Evolutionary conservation across 768 basidiomycete genomes (phyloP).

Genomic region (Mycena amicta): DNA sequence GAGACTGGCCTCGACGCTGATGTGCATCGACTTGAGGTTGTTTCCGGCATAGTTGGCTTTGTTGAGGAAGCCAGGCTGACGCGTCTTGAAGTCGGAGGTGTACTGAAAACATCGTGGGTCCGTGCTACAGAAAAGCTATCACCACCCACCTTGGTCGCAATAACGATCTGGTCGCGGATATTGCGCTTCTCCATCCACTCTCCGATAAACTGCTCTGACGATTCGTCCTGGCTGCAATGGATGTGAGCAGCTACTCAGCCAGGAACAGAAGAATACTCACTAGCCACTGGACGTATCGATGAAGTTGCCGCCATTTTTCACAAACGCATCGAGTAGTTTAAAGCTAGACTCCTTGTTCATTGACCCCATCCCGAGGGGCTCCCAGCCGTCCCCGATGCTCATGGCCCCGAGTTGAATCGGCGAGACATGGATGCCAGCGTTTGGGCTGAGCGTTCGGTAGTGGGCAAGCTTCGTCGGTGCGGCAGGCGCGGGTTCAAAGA

Average conservation of each 20-base stretch:
- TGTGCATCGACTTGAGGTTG: slow-evolving; percentile 40
- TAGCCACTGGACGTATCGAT: slow-evolving; percentile 18
- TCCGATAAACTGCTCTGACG: slow-evolving; percentile 56
- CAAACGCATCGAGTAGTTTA: slow-evolving; percentile 18
- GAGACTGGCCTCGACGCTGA: slow-evolving; percentile 48
- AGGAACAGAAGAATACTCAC: neutral
- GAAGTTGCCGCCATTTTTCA: slow-evolving; percentile 14
- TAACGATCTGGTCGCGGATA: slow-evolving; percentile 51
- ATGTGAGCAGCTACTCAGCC: neutral
- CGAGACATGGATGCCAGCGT: slow-evolving; percentile 40
- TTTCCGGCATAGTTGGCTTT: slow-evolving; percentile 10
- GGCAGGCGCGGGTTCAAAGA: slow-evolving; percentile 6
- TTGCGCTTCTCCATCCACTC: slow-evolving; percentile 53
- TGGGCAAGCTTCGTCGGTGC: slow-evolving; percentile 33
- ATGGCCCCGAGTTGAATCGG: slow-evolving; percentile 42
- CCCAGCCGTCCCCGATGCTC: slow-evolving; percentile 41
- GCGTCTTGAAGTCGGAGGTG: slow-evolving; percentile 27
- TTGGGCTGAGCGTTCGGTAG: slow-evolving; percentile 35
- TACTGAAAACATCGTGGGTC: slow-evolving; percentile 5
- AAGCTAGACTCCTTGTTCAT: slow-evolving; percentile 19
- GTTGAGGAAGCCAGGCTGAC: slow-evolving; percentile 14
- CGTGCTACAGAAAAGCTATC: slow-evolving; percentile 20
- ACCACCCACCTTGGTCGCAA: slow-evolving; percentile 50
- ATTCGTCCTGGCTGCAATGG: slow-evolving; percentile 49
- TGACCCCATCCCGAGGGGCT: slow-evolving; percentile 31